Base-by-base conservation (phyloP, 192 early-diverging fungal species). In the Umbelopsis ramanniana region DNA sequence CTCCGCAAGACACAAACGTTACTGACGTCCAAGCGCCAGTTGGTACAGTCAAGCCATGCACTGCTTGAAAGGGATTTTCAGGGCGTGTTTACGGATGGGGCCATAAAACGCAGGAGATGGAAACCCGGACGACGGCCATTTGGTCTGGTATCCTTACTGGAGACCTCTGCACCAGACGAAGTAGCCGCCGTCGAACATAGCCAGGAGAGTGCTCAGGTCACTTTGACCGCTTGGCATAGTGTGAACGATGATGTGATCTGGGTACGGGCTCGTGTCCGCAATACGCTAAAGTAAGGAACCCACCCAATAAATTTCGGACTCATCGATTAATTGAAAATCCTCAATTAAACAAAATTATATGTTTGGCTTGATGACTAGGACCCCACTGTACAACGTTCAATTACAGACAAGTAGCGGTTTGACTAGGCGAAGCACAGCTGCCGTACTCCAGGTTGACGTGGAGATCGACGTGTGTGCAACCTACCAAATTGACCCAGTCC, bases 381-480 rank as follows among this genome's bases (percentile, higher is more conserved):
- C 26, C 2, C 2, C 26, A 4, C 26, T 63, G 26, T 63, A 63
- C 33, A 35, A 63, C 26, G 57, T 63, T 2, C 33, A 29, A n/a
- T n/a, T 63, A 11, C 57, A 63, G 15, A 26, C 15, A 11, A 37
- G 26, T 14, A 11, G 17, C 7, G 4, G 14, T 1, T 37, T 63
- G 19, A 4, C 57, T 0, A 37, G 5, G 17, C 26, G 57, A 17
- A 37, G 17, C 35, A 17, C 17, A 14, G 57, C 35, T 0, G 2
- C 33, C 17, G 33, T 37, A 37, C 6, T 63, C 14, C 57, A 63
- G 29, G 26, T 26, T 29, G 57, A 35, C 7, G 17, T 17, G 26
- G 57, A 14, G 57, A 63, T 63, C 57, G 57, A 63, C 57, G 29
- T 63, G 33, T 63, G 57, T 63, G 57, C 57, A 6, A 63, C 57